Conservation (phyloP, 345 rosid species). For the Salix exigua region DNA sequence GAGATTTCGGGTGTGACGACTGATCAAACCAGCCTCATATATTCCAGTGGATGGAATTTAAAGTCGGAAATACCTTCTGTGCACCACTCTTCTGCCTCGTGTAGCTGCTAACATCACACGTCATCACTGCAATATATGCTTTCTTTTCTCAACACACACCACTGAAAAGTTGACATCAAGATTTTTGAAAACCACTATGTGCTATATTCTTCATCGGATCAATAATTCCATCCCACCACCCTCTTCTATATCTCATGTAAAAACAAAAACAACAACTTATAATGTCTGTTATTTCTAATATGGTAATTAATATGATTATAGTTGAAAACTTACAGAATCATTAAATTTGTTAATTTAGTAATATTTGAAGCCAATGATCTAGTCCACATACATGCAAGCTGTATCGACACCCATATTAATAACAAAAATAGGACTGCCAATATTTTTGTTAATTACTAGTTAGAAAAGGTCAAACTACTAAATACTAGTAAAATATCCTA, state of each 20-base stretch:
- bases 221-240: background rate
- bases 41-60: background rate
- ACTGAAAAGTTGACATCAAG: background rate
- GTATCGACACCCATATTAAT: no score
- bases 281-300: no score
- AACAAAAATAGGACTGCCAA: background rate
- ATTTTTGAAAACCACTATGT: no score
- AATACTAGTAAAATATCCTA: background rate
- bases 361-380: fast-evolving
- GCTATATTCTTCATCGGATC: background rate
- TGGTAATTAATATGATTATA: no score
- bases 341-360: no score
- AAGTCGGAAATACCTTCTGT: background rate
- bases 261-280: no score
- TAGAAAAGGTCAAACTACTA: slow-evolving; percentile 17
- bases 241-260: background rate
- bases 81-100: background rate
- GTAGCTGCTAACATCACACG: background rate
- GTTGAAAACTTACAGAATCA: fast-evolving
- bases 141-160: background rate
- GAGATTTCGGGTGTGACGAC: background rate
- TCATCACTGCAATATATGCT: background rate
- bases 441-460: background rate
- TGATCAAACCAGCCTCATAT: background rate
- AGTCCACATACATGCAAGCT: fast-evolving